These are phyloP conservation scores for Sporormia fimetaria DNA, from an alignment of 495 filamentous ascomycete genomes.

Conservation along the genomic window DNA sequence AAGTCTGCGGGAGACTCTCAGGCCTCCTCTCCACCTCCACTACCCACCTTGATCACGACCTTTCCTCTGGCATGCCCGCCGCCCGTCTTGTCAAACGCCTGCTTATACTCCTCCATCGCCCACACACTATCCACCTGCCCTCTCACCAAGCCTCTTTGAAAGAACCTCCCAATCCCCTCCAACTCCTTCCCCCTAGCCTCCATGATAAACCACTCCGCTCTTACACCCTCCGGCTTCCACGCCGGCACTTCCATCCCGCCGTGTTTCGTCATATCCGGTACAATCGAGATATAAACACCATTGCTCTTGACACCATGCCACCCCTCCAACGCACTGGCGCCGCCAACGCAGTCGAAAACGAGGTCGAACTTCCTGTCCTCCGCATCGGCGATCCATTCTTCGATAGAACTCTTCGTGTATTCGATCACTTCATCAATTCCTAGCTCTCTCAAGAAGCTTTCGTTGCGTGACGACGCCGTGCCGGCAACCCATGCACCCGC, in stretches of 20 bases:
- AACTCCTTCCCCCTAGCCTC: slow-evolving; percentile 35
- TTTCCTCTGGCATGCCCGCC: slow-evolving; percentile 24
- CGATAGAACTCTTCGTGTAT: slow-evolving; percentile 33
- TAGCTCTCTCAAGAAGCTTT: slow-evolving; percentile 32
- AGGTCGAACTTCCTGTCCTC: slow-evolving; percentile 34
- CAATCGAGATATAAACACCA: slow-evolving; percentile 41
- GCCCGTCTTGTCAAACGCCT: slow-evolving; percentile 24
- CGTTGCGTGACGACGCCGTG: slow-evolving; percentile 32
- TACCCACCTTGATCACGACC: slow-evolving; percentile 20
- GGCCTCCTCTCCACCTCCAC: neutral
- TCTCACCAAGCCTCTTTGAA: slow-evolving; percentile 35
- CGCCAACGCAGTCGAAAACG: slow-evolving; percentile 43
- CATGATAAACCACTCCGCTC: slow-evolving; percentile 40
- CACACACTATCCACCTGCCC: slow-evolving; percentile 41
- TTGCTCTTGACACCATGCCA: slow-evolving; percentile 39
- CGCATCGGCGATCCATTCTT: slow-evolving; percentile 31
- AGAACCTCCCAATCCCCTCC: slow-evolving; percentile 34
- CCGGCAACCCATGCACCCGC: slow-evolving; percentile 37
- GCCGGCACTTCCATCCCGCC: slow-evolving; percentile 32
- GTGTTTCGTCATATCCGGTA: slow-evolving; percentile 36
- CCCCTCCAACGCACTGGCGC: slow-evolving; percentile 34
- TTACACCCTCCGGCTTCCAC: slow-evolving; percentile 28
- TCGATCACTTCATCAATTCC: slow-evolving; percentile 41
- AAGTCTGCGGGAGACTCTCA: too few relatives aligned
- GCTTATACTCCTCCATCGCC: slow-evolving; percentile 36